Evolutionary conservation across 169 alveolate species (phyloP), one percentile per base, ranked within the genome.

Genomic region (Plasmodium gonderi): DNA sequence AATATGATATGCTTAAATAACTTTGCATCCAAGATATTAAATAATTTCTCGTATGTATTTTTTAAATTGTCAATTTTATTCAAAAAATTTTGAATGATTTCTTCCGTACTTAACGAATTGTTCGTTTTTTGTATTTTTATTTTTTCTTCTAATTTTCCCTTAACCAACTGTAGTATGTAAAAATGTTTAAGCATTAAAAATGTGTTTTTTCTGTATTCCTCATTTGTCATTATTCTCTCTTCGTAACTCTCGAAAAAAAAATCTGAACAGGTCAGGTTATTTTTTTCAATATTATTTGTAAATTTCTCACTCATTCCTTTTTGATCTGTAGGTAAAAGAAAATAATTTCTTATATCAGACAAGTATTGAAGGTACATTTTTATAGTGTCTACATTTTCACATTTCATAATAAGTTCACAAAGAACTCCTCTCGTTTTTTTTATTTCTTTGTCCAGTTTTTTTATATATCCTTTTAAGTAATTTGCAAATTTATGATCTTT

Each of bases 121-220:
- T 82, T 69, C 36, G 40, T 31, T 29, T 65, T n/a, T 17, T n/a
- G 72, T 33, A 20, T 54, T 11, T 14, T 82, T 64, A 36, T 85
- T 49, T 74, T 74, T 51, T 75, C 29, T 65, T 54, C 65, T 31
- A 76, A 36, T 64, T 64, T 40, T 36, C 72, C 77, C 23, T 26
- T 76, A 33, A 76, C 60, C 11, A 47, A 64, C 40, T 20, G 49
- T 67, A 90, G 49, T 14, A 90, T 90, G 72, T 47, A 14, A 78
- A 60, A 90, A 69, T 90, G 94, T 69, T 90, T 90, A 6, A 90
- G 40, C 38, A 11, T 77, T 77, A 90, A 79, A 42, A 90, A 90
- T 65, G 60, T 31, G 42, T 77, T 49, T 68, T 49, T 78, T 11
- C 33, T 65, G 44, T 78, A 77, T 68, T 90, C 94, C 12, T 14